These are phyloP conservation scores for Fulvia fulva DNA, from an alignment of 2,329 filamentous ascomycete species.

Conservation along the genomic window DNA sequence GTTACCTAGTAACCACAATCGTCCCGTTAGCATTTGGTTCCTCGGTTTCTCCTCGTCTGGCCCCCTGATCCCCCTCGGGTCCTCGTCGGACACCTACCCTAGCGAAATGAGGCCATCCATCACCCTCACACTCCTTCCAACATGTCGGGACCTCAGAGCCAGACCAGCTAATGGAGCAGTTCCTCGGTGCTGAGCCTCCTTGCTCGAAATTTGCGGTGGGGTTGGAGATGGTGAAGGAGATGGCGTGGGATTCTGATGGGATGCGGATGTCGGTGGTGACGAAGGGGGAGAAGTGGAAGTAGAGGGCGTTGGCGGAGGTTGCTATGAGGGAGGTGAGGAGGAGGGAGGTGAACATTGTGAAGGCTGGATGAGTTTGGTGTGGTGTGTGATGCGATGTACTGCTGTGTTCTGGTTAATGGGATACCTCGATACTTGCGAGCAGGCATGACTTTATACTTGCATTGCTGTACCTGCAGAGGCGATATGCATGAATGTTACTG, in stretches of 20 bases:
- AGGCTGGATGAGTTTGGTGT: not conserved
- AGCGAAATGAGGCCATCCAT: not conserved
- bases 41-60: too few species aligned
- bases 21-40: too few species aligned
- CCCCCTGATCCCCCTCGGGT: too few species aligned
- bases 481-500: not conserved
- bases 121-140: not conserved
- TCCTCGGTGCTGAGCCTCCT: constrained; percentile 9
- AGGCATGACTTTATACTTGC: not conserved
- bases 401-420: not conserved
- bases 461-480: not conserved
- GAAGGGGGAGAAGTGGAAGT: constrained; percentile 19
- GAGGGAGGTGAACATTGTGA: not conserved
- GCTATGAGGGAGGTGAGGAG: constrained; percentile 2
- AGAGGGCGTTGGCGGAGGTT: constrained; percentile 12
- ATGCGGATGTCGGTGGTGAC: constrained; percentile 11
- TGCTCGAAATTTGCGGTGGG: constrained; percentile 21
- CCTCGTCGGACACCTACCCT: too few species aligned
- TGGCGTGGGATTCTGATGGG: constrained; percentile 10
- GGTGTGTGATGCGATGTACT: not conserved
- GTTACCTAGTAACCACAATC: too few species aligned
- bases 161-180: constrained; percentile 16
- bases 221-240: constrained; percentile 23
- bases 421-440: not conserved
- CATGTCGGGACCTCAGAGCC: not conserved